Conservation (phyloP, 2,329 filamentous ascomycete genomes). For the Phaeophleospora eucalypticola region DNA sequence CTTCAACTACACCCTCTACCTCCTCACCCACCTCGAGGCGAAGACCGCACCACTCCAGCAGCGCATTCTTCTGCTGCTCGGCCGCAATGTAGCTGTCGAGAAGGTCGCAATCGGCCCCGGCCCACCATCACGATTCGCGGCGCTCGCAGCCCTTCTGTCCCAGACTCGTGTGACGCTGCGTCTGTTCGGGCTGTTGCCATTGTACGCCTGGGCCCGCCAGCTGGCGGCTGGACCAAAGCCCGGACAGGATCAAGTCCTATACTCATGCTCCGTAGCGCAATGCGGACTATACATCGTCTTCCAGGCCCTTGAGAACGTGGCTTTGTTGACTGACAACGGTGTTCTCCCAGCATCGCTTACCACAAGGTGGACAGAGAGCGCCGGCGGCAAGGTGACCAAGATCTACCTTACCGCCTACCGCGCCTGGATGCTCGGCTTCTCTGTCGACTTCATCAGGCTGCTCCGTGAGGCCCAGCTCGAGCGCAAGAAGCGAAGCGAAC, state of each 20-base stretch:
- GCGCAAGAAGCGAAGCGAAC: slow-evolving; percentile 30
- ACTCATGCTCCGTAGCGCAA: slow-evolving; percentile 40
- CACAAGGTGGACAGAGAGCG: slow-evolving; percentile 30
- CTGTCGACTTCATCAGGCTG: slow-evolving; percentile 42
- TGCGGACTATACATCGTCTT: slow-evolving; percentile 41
- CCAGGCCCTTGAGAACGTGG: slow-evolving; percentile 44
- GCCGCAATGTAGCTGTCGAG: slow-evolving; percentile 19
- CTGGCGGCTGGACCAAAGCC: slow-evolving; percentile 40
- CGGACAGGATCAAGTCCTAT: slow-evolving; percentile 40
- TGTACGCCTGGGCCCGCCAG: slow-evolving; percentile 44
- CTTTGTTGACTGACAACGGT: slow-evolving; percentile 40
- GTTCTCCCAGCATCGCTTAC: slow-evolving; percentile 36
- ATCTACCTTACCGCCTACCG: slow-evolving; percentile 42
- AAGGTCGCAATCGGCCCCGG: slow-evolving; percentile 17
- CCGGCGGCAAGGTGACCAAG: slow-evolving; percentile 33
- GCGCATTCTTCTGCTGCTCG: slow-evolving; percentile 34
- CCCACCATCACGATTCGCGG: slow-evolving; percentile 29
- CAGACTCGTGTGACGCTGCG: slow-evolving; percentile 43
- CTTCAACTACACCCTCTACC: slow-evolving; percentile 46
- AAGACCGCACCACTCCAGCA: slow-evolving; percentile 35
- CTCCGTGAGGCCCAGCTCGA: slow-evolving; percentile 42
- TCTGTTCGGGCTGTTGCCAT: slow-evolving; percentile 41
- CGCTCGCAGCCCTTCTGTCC: slow-evolving; percentile 38
- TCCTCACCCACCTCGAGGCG: slow-evolving; percentile 41
- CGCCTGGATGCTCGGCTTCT: slow-evolving; percentile 41